Base-by-base conservation (phyloP, 148 eudicot genomes). In the Rhododendron kiyosumense region DNA sequence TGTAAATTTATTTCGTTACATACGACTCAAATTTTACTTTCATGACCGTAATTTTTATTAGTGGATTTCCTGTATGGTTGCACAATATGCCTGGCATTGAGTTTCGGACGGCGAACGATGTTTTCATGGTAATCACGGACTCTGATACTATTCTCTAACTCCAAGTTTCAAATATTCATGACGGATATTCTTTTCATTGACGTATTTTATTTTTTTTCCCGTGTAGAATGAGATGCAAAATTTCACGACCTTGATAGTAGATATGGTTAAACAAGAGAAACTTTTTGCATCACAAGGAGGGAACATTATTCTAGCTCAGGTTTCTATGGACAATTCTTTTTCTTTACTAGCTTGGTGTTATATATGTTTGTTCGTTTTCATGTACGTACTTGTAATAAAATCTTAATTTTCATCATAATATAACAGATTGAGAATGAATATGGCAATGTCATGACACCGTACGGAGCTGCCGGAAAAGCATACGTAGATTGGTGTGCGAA, bases 281-380 rank as follows among this genome's bases (percentile, higher is more conserved):
- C 90, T 94, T 36, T 94, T 91, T 85, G 97, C 95, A 12, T 83
- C 95, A 14, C 91, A 94, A 89, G 96, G 95, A 54, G 96, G 96
- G 34, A 92, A 93, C 5, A 94, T 94, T 75, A 91, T 93, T 5
- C 88, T 94, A 22, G 86, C 96, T 49, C 96, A 94, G 94, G 96
- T 84, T 46, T 78, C 15, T 17, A 41, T 57, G 3, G 41, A 38
- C 36, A 15, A 6, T 6, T 45, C 46, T 10, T 32, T 36, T 48
- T 24, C 38, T 2, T 46, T 46, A 46, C 12, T 46, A 46, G 49
- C 49, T 46, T 0, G 49, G 2, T 46, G 11, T 46, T 46, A 46
- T 17, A 7, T 8, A 9, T 38, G 26, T 24, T 43, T 54, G 24
- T 86, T 2, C 18, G 1, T 28, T 69, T 79, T 32, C 43, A 15